Base-by-base conservation (phyloP, 345 rosid genomes). In the Noccaea bulbosa region DNA sequence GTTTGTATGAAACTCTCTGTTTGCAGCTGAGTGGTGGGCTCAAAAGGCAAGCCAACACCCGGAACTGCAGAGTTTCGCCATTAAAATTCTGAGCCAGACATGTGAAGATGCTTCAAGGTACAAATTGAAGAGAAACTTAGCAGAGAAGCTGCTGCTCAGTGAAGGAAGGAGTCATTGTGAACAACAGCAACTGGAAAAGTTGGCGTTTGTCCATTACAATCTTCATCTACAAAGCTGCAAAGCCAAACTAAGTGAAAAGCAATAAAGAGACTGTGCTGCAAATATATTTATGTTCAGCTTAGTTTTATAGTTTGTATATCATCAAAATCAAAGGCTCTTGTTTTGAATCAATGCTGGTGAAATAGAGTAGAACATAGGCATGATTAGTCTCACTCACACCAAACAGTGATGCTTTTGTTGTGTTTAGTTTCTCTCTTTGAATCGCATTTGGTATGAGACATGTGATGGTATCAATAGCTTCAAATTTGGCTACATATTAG, bases 21-120 rank as follows among this genome's bases (percentile, higher is more conserved):
- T 39, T 74, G 73, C 77, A 88, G 91, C 62, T 32, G 63, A 79
- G 38, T 86, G 91, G 91, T 88, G 89, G 91, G 71, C 47, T 33
- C 48, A 15, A 16, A 83, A 82, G 51, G 88, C 86, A 53, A 73
- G 45, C 46, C 43, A 84, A 22, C 60, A 56, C 34, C 86, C 87
- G 0, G 86, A 86, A 76, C 80, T 86, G 74, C 86, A 84, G 69
- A 77, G 69, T 39, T 81, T 84, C 46, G 82, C 91, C 7, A 63
- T 77, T 4, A 78, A 82, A 54, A 54, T 86, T 11, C 54, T 84
- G 58, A 81, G 88, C 50, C 87, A 88, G 73, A 84, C 91, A 6
- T 83, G 84, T 43, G 86, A 80, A 38, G 89, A 86, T 33, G 81
- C 82, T 47, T 76, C 78, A 20, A 83, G 65, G 69, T 86, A 79